Conservation (phyloP, 305 asterid genomes). For the Fraxinus albicans region DNA sequence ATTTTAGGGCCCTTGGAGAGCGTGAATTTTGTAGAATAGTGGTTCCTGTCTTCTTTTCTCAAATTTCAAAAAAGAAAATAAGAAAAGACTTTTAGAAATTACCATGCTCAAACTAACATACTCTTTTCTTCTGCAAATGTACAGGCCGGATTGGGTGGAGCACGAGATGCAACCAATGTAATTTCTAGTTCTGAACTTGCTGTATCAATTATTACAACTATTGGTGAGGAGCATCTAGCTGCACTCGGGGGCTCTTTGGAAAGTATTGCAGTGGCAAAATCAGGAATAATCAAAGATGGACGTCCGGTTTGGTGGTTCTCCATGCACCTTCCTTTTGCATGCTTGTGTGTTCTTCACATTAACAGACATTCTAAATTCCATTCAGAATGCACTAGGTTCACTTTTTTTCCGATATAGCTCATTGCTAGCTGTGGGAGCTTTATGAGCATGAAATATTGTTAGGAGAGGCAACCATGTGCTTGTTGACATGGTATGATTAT, state of each 20-base stretch:
- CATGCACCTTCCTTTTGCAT: constrained; percentile 13
- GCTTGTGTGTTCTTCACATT: constrained; percentile 21
- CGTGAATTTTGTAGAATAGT: background rate
- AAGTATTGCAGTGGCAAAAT: constrained; percentile 85
- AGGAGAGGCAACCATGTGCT: background rate
- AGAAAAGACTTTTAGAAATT: background rate
- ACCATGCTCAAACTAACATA: background rate
- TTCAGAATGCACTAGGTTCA: constrained; percentile 5
- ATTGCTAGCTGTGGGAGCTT: background rate
- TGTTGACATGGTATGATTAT: background rate
- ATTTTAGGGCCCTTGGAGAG: constrained; percentile 16
- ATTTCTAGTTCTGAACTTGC: constrained; percentile 64
- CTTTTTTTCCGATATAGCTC: background rate
- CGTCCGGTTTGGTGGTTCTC: constrained; percentile 96
- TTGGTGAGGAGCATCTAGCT: constrained; percentile 90
- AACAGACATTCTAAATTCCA: constrained; percentile 1
- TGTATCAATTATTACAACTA: constrained; percentile 75
- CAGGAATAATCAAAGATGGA: constrained; percentile 83
- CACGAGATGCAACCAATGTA: constrained; percentile 95
- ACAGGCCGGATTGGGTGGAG: constrained; percentile 95
- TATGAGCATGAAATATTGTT: background rate
- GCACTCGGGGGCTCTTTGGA: constrained; percentile 96
- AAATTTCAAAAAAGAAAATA: background rate
- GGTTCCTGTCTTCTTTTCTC: background rate
- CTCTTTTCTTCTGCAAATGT: constrained; percentile 21